Conservation (phyloP, 2,329 filamentous ascomycete species). For the Exophiala bonariae region DNA sequence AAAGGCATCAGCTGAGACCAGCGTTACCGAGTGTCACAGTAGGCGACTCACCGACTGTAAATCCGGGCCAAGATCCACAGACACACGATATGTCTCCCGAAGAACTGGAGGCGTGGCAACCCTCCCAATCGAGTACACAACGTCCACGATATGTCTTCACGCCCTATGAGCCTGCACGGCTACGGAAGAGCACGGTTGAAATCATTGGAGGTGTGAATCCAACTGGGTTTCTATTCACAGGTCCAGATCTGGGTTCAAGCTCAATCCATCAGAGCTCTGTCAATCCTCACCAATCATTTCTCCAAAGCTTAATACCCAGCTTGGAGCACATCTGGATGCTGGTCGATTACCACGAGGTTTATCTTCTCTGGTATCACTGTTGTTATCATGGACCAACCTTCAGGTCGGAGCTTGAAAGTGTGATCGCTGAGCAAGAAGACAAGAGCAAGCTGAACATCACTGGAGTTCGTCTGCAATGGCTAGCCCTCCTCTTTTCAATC, state of each 20-base stretch:
- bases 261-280: conserved; percentile 5
- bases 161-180: conserved; percentile 1
- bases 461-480: conserved; percentile 20
- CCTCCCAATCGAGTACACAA: not conserved
- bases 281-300: conserved; percentile 14
- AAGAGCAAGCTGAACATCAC: conserved; percentile 11
- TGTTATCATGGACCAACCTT: conserved; percentile 24
- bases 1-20: conserved; percentile 1
- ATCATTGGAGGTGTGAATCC: not conserved
- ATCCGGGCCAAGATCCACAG: not conserved
- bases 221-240: not conserved
- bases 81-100: not conserved
- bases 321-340: conserved; percentile 19
- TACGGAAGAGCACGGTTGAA: conserved; percentile 1
- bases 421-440: conserved; percentile 9
- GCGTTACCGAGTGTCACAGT: not conserved
- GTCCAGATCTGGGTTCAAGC: no score
- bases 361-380: conserved; percentile 26
- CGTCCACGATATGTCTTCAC: conserved; percentile 11
- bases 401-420: conserved; percentile 18
- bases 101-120: not conserved
- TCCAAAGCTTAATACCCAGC: conserved; percentile 24
- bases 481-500: conserved; percentile 26
- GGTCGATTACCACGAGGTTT: conserved; percentile 24
- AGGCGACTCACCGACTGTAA: not conserved